Evolutionary conservation across 192 early-diverging fungal species (phyloP).

Genomic region (Backusella circina): DNA sequence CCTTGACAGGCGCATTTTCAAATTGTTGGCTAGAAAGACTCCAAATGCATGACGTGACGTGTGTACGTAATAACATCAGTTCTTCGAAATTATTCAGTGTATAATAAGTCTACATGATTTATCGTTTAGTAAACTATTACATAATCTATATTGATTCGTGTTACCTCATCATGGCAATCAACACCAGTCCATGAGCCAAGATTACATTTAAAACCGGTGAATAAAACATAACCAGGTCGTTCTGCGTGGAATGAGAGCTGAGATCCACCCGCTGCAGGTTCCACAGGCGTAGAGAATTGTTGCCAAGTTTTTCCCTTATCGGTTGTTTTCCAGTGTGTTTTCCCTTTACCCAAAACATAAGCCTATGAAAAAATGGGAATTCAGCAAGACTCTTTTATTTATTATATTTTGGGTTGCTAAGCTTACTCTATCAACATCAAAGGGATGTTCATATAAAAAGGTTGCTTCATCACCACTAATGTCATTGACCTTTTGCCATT

Average conservation of each 20-base stretch:
- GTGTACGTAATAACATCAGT: conserved; percentile 47
- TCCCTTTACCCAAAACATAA: conserved; percentile 47
- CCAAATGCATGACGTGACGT: conserved; percentile 73
- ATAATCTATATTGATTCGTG: conserved; percentile 2
- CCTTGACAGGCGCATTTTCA: conserved; percentile 57
- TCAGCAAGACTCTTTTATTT: conserved; percentile 42
- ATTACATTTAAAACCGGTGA: conserved; percentile 53
- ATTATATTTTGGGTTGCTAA: conserved; percentile 25
- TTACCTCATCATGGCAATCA: conserved; percentile 59
- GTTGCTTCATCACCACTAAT: conserved; percentile 42
- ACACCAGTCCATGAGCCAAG: conserved; percentile 35
- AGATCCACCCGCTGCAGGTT: conserved; percentile 28
- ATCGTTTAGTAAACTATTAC: not conserved
- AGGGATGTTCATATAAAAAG: conserved; percentile 61
- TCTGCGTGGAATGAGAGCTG: conserved; percentile 68
- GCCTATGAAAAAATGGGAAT: conserved; percentile 38
- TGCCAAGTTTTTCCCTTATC: conserved; percentile 61
- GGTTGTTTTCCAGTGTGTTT: conserved; percentile 54
- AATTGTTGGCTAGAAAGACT: conserved; percentile 58
- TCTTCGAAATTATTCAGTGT: conserved; percentile 67
- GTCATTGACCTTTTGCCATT: conserved; percentile 48
- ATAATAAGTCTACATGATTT: conserved; percentile 45
- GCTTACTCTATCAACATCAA: conserved; percentile 56
- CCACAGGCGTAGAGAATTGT: conserved; percentile 40
- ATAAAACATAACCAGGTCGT: conserved; percentile 61